Evolutionary conservation across 306 rosid genomes (phyloP), one percentile per base, ranked within the genome.

Genomic region (Cercis canadensis): DNA sequence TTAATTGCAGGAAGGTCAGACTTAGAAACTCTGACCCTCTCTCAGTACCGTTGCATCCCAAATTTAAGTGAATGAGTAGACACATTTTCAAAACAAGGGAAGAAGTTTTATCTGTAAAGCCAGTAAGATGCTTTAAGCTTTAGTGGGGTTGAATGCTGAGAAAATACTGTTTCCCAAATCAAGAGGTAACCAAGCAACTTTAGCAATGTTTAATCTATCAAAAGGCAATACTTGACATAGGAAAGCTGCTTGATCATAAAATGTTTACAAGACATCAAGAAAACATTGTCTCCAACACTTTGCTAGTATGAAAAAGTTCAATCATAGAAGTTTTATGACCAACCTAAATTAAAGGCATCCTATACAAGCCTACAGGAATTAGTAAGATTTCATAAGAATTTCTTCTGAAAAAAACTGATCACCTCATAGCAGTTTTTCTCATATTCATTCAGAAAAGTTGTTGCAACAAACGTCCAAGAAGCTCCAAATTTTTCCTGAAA

Each of bases 401-500:
- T 24, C 29, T 24, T 24, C 3, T 24, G 29, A 3, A 3, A 24
- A 24, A 24, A 24, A 24, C 29, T 24, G 37, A 70, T 78, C 78
- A 92, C 97, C 94, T 92, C 96, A 70, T 86, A 92, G 59, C 67
- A 67, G 73, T 62, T 66, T 78, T 87, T 92, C 59, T 82, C 80
- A 53, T 80, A 66, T 81, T 94, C 96, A 52, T 84, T 84, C 57
- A 94, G 80, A 74, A 94, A 94, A 81, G 80, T 85, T 40, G 95
- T 78, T 29, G 95, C 89, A 78, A 94, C 70, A 67, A 82, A 81
- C n/a, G 89, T 66, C 98, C 98, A 94, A 17, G 84, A 80, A 59
- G 80, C 79, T 80, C 96, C 96, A 37, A 94, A 89, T 71, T 81
- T 90, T 59, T 87, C 90, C 98, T 94, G 92, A 78, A 87, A 73